Base-by-base conservation (phyloP, 2,329 filamentous ascomycete species). In the Leptoxyphium fumago region DNA sequence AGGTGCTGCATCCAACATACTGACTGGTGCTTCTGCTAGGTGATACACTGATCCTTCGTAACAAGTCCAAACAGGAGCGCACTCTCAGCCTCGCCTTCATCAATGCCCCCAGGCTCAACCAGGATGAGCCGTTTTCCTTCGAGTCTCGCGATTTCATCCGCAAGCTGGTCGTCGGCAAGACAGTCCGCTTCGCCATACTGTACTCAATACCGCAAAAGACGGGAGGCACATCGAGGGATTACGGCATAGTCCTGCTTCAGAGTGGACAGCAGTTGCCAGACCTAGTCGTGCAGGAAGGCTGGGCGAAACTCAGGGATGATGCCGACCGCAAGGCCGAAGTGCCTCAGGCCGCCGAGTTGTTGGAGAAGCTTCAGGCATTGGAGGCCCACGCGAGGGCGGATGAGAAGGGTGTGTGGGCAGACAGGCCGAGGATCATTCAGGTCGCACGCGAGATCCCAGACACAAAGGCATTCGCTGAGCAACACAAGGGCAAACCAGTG, bases 121-220 rank as follows among this genome's bases (percentile, higher is more conserved):
- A 52, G 42, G 53, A 65, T 36, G 56, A 77, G 74, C 80, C 82
- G 32, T 93, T 83, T 60, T 87, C 85, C 46, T 98, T 95, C 65
- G 82, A 91, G 65, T 94, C 91, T 47, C 85, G 91, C 60, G 91
- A 98, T 66, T 91, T 84, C 62, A 75, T 98, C 48, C 83, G 91
- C 57, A 80, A 82, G 52, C 71, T 88, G 42, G 74, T 82, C 36
- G 82, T 96, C 45, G 89, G 89, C 60, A 94, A 94, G 65, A 75
- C 80, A 26, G 73, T 98, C 49, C 80, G 88, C 55, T 94, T 89
- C 71, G 78, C 78, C 47, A 73, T 94, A 38, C 73, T 88, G 43
- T 96, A 98, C 68, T 84, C 82, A 47, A 82, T 96, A 47, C 87
- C 89, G 13, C 82, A 79, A 44, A 60, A 62, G 52, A 48, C 47